Percentiles rank a stretch among this genome's conserved stretches.
Evolutionary conservation across 2,329 filamentous ascomycete species (phyloP).

Genomic region (Zymoseptoria crescenta): DNA sequence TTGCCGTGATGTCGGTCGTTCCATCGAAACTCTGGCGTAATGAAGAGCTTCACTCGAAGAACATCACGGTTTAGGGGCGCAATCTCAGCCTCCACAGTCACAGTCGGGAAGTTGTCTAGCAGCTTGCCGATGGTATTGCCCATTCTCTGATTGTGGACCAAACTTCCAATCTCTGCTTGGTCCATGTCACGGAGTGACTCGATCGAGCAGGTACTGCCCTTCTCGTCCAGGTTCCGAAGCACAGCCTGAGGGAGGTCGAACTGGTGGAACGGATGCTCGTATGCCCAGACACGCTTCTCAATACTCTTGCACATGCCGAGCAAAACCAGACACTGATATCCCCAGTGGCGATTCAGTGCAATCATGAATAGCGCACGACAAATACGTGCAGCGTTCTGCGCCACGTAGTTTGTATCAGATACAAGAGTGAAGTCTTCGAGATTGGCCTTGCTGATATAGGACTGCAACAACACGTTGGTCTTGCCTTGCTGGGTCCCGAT

Average conservation of each 20-base stretch:
- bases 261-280: constrained; percentile 88
- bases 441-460: constrained; percentile 81
- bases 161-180: constrained; percentile 72
- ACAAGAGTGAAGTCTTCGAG: constrained; percentile 89
- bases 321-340: constrained; percentile 85
- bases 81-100: constrained; percentile 87
- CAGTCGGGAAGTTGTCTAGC: constrained; percentile 82
- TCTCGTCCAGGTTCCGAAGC: constrained; percentile 76
- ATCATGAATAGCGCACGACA: constrained; percentile 96
- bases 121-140: constrained; percentile 74
- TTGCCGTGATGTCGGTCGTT: constrained; percentile 89
- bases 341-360: constrained; percentile 89
- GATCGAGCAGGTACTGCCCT: constrained; percentile 62
- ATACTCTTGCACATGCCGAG: constrained; percentile 93
- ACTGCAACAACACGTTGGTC: constrained; percentile 90
- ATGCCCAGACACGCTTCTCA: constrained; percentile 91
- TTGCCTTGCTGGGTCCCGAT: constrained; percentile 69
- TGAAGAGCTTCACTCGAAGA: constrained; percentile 75
- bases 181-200: constrained; percentile 92
- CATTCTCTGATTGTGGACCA: constrained; percentile 86
- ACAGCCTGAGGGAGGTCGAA: constrained; percentile 84
- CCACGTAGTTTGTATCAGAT: constrained; percentile 89
- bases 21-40: constrained; percentile 89
- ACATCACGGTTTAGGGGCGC: constrained; percentile 93
- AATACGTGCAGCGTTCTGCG: constrained; percentile 90